Percentiles rank a stretch among this genome's conserved stretches.
phyloP scores from a whole-genome alignment of 73 alveolate species.

The Paramecium sonneborni region DNA sequence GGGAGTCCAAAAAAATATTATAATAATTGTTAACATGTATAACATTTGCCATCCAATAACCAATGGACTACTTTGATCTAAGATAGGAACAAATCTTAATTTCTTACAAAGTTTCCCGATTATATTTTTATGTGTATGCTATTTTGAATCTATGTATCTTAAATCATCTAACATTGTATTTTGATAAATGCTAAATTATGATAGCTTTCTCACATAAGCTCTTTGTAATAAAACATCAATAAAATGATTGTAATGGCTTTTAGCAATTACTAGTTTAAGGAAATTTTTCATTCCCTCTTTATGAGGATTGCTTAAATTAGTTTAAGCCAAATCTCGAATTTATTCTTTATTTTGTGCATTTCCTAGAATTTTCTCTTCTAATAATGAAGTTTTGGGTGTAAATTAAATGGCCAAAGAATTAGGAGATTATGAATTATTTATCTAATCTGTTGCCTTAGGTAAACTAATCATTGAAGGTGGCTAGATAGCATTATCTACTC shows the following conservation, averaged over 20 bases:
- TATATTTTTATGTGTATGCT: not conserved
- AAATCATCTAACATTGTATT: conserved; percentile 19
- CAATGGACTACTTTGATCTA: conserved; percentile 2
- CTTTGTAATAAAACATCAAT: not conserved
- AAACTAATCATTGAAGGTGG: not conserved
- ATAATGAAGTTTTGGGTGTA: not conserved
- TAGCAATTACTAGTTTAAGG: conserved; percentile 5
- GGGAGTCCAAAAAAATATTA: conserved; percentile 46
- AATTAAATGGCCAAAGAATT: not conserved
- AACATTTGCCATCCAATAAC: conserved; percentile 33
- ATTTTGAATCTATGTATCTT: not conserved
- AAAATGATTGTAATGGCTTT: conserved; percentile 8
- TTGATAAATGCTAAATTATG: not conserved
- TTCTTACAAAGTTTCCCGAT: not conserved
- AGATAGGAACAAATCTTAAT: conserved; percentile 8
- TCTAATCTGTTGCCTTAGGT: not conserved
- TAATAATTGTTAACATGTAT: not conserved
- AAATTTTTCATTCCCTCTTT: not conserved
- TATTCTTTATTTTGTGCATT: not conserved
- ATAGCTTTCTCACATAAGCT: conserved; percentile 2
- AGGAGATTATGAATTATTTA: not conserved
- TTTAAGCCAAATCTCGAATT: not conserved
- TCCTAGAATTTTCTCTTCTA: not conserved
- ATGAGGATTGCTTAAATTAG: not conserved
- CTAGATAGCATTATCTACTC: not conserved